Conservation (phyloP, 2,329 filamentous ascomycete genomes). For the Diaporthe nobilis region DNA sequence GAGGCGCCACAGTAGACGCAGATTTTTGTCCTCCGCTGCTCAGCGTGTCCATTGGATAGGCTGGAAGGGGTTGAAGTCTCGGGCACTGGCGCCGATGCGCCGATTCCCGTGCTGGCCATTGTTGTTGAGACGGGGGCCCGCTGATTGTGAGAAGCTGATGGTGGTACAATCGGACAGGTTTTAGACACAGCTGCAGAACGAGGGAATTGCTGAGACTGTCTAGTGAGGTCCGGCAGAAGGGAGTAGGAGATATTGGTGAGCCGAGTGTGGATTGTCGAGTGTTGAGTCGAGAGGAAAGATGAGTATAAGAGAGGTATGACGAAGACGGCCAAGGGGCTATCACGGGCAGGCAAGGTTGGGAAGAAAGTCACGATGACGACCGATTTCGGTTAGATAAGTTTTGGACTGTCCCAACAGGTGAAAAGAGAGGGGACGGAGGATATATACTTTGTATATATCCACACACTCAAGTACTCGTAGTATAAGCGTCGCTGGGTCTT, state of each 20-base stretch:
- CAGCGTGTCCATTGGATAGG: constrained; percentile 47
- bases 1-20: constrained; percentile 96
- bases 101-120: constrained; percentile 56
- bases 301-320: constrained; percentile 34
- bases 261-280: neutral
- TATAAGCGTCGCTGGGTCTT: constrained; percentile 32
- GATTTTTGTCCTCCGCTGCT: constrained; percentile 72
- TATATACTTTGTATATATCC: neutral
- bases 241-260: neutral
- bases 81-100: constrained; percentile 54
- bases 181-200: neutral
- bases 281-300: neutral
- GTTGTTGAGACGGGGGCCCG: constrained; percentile 13
- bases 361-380: constrained; percentile 24
- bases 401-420: neutral
- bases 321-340: constrained; percentile 20
- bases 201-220: neutral
- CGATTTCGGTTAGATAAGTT: constrained; percentile 16
- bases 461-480: neutral
- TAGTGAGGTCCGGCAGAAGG: neutral
- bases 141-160: neutral
- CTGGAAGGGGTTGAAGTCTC: constrained; percentile 50
- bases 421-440: neutral
- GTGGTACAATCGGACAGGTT: neutral
- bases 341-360: constrained; percentile 33